Evolutionary conservation across 2,329 filamentous ascomycete species (phyloP).

Genomic region (Nemania serpens): DNA sequence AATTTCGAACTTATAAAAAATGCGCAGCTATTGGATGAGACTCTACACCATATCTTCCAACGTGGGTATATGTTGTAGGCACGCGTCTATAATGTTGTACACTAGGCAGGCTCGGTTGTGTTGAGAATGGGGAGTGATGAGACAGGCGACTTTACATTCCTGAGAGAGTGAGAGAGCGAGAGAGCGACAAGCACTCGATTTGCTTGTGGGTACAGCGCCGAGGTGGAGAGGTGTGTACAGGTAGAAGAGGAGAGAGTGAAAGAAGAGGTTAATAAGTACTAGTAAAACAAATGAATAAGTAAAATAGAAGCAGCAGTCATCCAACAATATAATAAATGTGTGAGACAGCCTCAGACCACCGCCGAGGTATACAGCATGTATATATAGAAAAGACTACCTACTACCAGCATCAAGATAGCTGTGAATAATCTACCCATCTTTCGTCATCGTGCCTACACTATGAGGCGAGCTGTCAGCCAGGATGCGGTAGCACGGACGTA

Average conservation of each 20-base stretch:
- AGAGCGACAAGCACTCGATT: too few species aligned
- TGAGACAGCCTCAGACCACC: too few species aligned
- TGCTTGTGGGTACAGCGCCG: background rate
- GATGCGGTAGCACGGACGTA: background rate
- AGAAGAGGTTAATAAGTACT: background rate
- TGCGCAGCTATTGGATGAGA: background rate
- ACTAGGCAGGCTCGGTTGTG: too few species aligned
- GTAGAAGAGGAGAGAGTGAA: background rate
- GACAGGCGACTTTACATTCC: slow-evolving; percentile 12
- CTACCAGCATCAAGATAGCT: background rate
- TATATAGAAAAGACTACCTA: too few species aligned
- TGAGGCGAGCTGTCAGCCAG: background rate
- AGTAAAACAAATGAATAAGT: background rate
- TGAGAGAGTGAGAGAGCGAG: background rate
- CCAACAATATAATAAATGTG: slow-evolving; percentile 7
- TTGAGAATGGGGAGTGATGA: background rate
- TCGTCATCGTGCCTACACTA: slow-evolving; percentile 36
- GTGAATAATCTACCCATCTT: slow-evolving; percentile 20
- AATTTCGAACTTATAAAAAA: background rate
- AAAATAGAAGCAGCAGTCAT: background rate
- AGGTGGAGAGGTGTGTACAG: too few species aligned
- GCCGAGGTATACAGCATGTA: too few species aligned
- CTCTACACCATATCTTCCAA: background rate
- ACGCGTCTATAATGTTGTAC: background rate
- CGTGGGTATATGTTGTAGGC: background rate